Evolutionary conservation across 2,329 filamentous ascomycete species (phyloP).

Genomic region (Fusarium robinianum): DNA sequence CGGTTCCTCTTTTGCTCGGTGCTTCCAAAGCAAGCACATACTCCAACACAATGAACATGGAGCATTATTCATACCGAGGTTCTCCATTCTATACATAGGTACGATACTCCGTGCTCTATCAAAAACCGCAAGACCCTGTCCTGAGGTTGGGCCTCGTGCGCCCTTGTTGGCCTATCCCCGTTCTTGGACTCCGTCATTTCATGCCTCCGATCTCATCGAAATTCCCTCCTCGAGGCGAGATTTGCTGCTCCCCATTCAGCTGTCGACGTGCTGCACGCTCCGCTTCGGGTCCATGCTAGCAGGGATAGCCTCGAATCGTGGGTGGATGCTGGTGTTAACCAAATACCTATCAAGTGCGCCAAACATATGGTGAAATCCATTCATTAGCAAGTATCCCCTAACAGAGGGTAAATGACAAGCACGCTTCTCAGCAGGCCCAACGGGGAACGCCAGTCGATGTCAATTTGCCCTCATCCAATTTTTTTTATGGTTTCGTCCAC

Average conservation of each 20-base stretch:
- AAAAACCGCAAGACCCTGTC: too few relatives aligned
- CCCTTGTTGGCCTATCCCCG: slow-evolving; percentile 11
- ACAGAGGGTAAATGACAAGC: slow-evolving; percentile 20
- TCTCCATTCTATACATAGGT: too few relatives aligned
- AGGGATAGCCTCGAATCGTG: slow-evolving; percentile 19
- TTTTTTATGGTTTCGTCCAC: slow-evolving; percentile 27
- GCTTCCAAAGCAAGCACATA: too few relatives aligned
- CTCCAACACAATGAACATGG: too few relatives aligned
- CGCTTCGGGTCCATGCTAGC: slow-evolving; percentile 29
- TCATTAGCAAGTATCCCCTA: slow-evolving; percentile 22
- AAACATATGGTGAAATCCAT: not conserved
- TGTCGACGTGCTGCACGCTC: slow-evolving; percentile 25
- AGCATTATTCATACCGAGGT: too few relatives aligned
- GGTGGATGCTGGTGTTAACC: slow-evolving; percentile 3
- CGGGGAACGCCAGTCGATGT: slow-evolving; percentile 22
- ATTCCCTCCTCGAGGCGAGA: slow-evolving; percentile 34
- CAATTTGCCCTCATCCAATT: slow-evolving; percentile 31
- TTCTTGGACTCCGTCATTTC: slow-evolving; percentile 11
- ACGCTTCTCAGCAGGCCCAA: slow-evolving; percentile 21
- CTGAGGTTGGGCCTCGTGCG: too few relatives aligned
- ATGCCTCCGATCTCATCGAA: slow-evolving; percentile 28
- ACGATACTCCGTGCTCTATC: too few relatives aligned
- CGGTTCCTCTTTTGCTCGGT: too few relatives aligned
- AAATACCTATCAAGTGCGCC: not conserved
- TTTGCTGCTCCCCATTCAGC: slow-evolving; percentile 30